phyloP scores from a whole-genome alignment of 2,329 filamentous ascomycete genomes.

The Epichloe glyceriae region DNA sequence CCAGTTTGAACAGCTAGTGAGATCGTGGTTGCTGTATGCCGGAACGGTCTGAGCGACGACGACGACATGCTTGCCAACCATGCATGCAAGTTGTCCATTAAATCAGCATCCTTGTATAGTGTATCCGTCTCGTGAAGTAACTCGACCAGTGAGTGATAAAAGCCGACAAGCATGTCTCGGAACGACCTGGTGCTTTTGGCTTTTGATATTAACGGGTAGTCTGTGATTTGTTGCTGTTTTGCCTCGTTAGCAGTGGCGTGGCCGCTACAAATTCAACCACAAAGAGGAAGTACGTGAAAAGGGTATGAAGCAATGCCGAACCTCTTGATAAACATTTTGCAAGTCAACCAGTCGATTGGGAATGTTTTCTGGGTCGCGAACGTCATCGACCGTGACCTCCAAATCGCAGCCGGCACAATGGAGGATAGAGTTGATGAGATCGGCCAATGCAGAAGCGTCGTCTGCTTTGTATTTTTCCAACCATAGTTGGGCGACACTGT shows the following conservation, averaged over 20 bases:
- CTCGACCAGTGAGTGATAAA: constrained; percentile 65
- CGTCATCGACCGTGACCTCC: constrained; percentile 67
- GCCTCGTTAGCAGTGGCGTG: constrained; percentile 15
- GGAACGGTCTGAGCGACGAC: constrained; percentile 73
- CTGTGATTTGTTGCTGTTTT: constrained; percentile 57
- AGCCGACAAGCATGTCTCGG: constrained; percentile 61
- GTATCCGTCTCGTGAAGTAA: constrained; percentile 71
- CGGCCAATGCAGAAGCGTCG: constrained; percentile 40
- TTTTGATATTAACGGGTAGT: constrained; percentile 84
- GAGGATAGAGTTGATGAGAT: constrained; percentile 54
- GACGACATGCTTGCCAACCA: constrained; percentile 91
- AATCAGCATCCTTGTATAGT: constrained; percentile 60
- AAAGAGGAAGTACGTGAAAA: background rate
- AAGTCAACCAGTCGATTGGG: constrained; percentile 67
- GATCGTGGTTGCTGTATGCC: constrained; percentile 84
- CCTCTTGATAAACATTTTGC: constrained; percentile 77
- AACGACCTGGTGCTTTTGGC: constrained; percentile 66
- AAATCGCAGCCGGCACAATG: constrained; percentile 69
- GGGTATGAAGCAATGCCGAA: constrained; percentile 23
- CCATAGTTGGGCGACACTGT: constrained; percentile 48
- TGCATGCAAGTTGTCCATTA: constrained; percentile 79
- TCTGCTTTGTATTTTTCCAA: constrained; percentile 43
- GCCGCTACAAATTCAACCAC: background rate
- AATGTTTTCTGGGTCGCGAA: constrained; percentile 80
- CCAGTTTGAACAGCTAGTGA: constrained; percentile 68